Base-by-base conservation (phyloP, 805 yeast genomes). In the Isabelozyma heimii region DNA sequence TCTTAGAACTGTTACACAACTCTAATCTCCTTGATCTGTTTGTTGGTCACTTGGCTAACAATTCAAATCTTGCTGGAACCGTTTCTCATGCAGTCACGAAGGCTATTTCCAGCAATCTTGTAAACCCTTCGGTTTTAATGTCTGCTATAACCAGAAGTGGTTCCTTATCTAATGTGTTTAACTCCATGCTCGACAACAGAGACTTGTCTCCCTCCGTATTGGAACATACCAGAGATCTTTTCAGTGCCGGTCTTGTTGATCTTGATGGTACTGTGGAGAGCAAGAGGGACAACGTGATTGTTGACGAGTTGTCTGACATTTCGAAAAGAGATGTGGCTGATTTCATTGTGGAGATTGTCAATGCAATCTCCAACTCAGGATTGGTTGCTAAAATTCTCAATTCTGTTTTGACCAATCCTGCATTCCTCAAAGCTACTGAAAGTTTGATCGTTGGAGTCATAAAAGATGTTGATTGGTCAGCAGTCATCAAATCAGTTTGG, bases 401-500 rank as follows among this genome's bases (percentile, higher is more conserved):
- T 20, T 47, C 47, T 13, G 51, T 57, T 17, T 50, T 62, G 17
- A 45, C 52, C 20, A 59, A 62, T 44, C 35, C 43, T 13, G 56
- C 56, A 12, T 51, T 55, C 16, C 17, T 55, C 9, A 15, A 39
- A 10, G 47, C 60, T 35, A 63, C 63, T 41, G 48, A 57, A 10
- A 46, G 47, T 10, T 52, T 67, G 39, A 38, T 64, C 8, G 42
- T 56, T 9, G 51, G 58, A 30, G 53, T 65, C n/a, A 47, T 66
- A 45, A 47, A 51, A 39, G 57, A 59, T 40, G 55, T 57, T 47
- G 55, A 64, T 47, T 62, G 61, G 51, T 27, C 50, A 5, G 44
- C 53, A 5, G 44, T 67, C 40, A 64, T 55, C 51, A 50, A 50
- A 14, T 50, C 60, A 13, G 54, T 67, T 41, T 65, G 63, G 48